A percentile compares a stretch with the other conserved stretches of the same genome.
phyloP scores from a whole-genome alignment of 108 stramenopile genomes.

The Aurantiochytrium sp. region DNA sequence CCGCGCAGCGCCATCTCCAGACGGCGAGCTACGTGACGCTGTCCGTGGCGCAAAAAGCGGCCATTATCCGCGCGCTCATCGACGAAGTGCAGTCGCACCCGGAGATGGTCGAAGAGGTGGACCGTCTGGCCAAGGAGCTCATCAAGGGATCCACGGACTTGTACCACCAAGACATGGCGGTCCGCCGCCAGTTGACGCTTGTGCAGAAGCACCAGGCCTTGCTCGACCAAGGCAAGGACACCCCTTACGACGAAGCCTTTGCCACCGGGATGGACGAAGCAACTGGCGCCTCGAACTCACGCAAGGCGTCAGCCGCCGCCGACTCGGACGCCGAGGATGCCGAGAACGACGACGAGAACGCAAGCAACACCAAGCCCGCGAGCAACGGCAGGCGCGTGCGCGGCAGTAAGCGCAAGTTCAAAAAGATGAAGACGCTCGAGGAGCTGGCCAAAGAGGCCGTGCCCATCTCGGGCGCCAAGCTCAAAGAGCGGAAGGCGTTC shows the following conservation, averaged over 20 bases:
- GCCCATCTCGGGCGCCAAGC: neutral
- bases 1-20: neutral
- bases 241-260: neutral
- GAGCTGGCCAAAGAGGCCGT: neutral
- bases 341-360: constrained; percentile 21
- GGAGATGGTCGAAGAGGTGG: constrained; percentile 2
- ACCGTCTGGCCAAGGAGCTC: neutral
- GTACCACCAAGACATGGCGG: neutral
- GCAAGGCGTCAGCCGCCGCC: neutral
- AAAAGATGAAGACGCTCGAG: neutral
- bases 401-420: neutral
- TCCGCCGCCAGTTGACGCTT: neutral
- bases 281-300: too few relatives aligned
- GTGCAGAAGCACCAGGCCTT: neutral
- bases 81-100: neutral
- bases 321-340: neutral
- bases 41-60: neutral
- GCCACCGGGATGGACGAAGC: too few relatives aligned
- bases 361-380: neutral
- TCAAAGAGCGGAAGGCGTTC: neutral
- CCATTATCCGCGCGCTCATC: neutral
- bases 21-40: neutral
- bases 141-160: neutral
- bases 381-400: neutral
- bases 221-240: neutral